Percentiles rank a stretch among this genome's conserved stretches.
Evolutionary conservation across 306 rosid genomes (phyloP).

Genomic region (Casuarina glauca): DNA sequence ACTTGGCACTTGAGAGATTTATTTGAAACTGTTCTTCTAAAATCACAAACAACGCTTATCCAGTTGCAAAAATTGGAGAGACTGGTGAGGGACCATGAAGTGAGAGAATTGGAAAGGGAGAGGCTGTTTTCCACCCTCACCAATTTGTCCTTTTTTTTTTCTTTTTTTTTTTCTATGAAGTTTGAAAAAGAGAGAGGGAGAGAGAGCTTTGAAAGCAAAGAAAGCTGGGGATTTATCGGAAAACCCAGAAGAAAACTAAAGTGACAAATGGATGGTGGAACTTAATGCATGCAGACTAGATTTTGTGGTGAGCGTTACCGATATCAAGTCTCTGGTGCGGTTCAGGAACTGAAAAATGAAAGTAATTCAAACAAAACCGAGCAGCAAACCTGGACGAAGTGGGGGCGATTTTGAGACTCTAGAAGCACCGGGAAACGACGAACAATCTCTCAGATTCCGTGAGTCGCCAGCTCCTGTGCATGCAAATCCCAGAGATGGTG

Average conservation of each 20-base stretch:
- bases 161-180: too few relatives aligned
- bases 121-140: too few relatives aligned
- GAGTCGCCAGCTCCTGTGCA: constrained; percentile 11
- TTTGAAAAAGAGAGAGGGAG: too few relatives aligned
- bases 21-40: too few relatives aligned
- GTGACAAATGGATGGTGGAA: constrained; percentile 23
- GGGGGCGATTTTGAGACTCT: background rate
- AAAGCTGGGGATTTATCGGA: constrained; percentile 8
- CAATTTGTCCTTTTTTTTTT: too few relatives aligned
- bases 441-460: constrained; percentile 6
- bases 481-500: background rate
- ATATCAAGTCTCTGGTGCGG: background rate
- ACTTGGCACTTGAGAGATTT: too few relatives aligned
- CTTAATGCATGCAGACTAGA: background rate
- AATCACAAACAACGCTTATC: too few relatives aligned
- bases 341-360: background rate
- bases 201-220: too few relatives aligned
- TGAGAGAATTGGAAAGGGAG: too few relatives aligned
- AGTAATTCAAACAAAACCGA: background rate
- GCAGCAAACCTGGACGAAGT: background rate
- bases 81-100: too few relatives aligned
- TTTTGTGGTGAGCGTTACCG: background rate
- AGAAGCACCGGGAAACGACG: constrained; percentile 11
- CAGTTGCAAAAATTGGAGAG: too few relatives aligned
- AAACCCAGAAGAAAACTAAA: background rate